Evolutionary conservation across 768 basidiomycete species (phyloP).

Genomic region (Boletellus ananas): DNA sequence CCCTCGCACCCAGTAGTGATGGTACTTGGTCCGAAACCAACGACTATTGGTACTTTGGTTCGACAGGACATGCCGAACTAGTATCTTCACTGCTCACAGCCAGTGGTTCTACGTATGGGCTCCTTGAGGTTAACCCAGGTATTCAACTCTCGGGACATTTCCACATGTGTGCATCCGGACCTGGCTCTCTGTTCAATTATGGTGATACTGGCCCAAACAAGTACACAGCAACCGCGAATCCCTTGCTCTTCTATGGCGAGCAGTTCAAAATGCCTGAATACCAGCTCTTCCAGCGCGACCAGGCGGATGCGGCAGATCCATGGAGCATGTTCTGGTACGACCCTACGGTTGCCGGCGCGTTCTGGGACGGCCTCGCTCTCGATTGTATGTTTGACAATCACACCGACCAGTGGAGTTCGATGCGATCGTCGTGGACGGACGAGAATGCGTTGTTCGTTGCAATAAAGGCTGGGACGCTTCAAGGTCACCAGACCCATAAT

Average conservation of each 20-base stretch:
- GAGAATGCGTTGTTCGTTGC: slow-evolving; percentile 77
- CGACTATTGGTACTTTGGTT: slow-evolving; percentile 96
- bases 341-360: slow-evolving; percentile 76
- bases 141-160: slow-evolving; percentile 71
- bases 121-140: slow-evolving; percentile 68
- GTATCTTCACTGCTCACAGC: slow-evolving; percentile 76
- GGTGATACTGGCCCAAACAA: slow-evolving; percentile 79
- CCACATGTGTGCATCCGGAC: slow-evolving; percentile 86
- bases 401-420: slow-evolving; percentile 83
- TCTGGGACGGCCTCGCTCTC: slow-evolving; percentile 82
- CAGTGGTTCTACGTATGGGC: slow-evolving; percentile 76
- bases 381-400: slow-evolving; percentile 77
- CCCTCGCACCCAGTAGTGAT: slow-evolving; percentile 54
- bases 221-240: slow-evolving; percentile 89
- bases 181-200: slow-evolving; percentile 78
- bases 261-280: slow-evolving; percentile 69
- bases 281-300: slow-evolving; percentile 89
- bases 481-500: slow-evolving; percentile 90
- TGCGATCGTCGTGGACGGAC: slow-evolving; percentile 93
- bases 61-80: slow-evolving; percentile 89
- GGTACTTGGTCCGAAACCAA: slow-evolving; percentile 93
- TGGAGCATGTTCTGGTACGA: slow-evolving; percentile 96
- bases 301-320: slow-evolving; percentile 74
- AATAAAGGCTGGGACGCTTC: slow-evolving; percentile 79
- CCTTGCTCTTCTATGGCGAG: slow-evolving; percentile 72